phyloP scores from a whole-genome alignment of 768 basidiomycete species.

The Rhodocollybia butyracea region DNA sequence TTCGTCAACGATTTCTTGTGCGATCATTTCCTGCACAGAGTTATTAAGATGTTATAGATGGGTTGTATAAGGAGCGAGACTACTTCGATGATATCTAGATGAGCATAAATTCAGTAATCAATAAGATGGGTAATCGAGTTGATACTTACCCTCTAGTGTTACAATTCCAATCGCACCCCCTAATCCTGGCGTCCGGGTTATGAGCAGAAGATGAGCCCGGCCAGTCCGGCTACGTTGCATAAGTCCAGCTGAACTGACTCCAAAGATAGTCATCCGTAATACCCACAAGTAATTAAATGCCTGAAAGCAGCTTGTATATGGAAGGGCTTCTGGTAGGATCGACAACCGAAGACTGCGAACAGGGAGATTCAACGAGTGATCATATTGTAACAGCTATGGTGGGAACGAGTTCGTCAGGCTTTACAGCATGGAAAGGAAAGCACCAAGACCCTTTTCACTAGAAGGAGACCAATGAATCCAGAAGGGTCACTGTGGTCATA shows the following conservation, averaged over 20 bases:
- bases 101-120: too few relatives aligned
- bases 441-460: slow-evolving; percentile 70
- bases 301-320: slow-evolving; percentile 91
- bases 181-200: slow-evolving; percentile 83
- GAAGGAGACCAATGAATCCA: slow-evolving; percentile 76
- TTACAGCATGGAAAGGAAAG: not conserved
- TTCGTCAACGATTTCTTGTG: slow-evolving; percentile 94
- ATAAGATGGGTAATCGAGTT: not conserved
- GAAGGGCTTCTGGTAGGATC: slow-evolving; percentile 85
- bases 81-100: too few relatives aligned
- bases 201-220: slow-evolving; percentile 84
- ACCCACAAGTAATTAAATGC: slow-evolving; percentile 95
- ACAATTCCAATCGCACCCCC: slow-evolving; percentile 91
- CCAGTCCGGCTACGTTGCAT: slow-evolving; percentile 92
- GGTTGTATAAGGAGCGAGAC: too few relatives aligned
- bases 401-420: not conserved
- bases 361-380: slow-evolving; percentile 73
- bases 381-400: slow-evolving; percentile 88
- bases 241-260: too few relatives aligned
- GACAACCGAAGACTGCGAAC: slow-evolving; percentile 75
- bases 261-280: too few relatives aligned
- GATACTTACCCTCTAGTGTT: slow-evolving; percentile 56
- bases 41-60: too few relatives aligned
- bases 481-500: slow-evolving; percentile 66
- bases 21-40: slow-evolving; percentile 94